Conservation (phyloP, 306 rosid genomes). For the Lathyrus aphaca region DNA sequence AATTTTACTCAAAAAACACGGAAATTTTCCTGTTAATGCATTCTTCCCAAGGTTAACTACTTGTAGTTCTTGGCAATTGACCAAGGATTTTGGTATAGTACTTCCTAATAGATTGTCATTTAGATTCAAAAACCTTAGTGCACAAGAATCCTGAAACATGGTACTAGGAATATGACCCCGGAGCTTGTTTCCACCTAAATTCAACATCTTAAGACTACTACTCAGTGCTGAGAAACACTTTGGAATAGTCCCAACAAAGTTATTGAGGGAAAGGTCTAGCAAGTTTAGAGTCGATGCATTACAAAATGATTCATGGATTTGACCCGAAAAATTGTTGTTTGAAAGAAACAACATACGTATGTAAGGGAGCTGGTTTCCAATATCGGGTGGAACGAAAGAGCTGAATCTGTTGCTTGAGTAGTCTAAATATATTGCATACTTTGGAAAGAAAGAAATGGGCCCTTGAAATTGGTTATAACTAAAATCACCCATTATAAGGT, state of each 20-base stretch:
- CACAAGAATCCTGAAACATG: conserved; percentile 17
- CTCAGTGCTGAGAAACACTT: conserved; percentile 6
- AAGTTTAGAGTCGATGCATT: conserved; percentile 19
- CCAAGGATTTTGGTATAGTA: no score
- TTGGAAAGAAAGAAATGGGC: no score
- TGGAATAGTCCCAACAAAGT: conserved; percentile 32
- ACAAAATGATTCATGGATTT: conserved; percentile 44
- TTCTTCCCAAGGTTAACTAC: no score
- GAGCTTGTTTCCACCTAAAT: conserved; percentile 34
- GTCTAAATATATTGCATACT: background rate
- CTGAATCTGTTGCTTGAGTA: conserved; percentile 24
- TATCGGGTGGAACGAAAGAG: background rate
- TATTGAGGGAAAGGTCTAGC: conserved; percentile 48
- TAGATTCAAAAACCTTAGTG: background rate
- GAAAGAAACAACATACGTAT: background rate
- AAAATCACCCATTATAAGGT: conserved; percentile 18
- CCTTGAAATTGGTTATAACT: conserved; percentile 46
- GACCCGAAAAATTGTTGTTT: conserved; percentile 23
- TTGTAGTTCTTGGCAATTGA: no score
- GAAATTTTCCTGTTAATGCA: background rate
- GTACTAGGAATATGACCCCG: background rate
- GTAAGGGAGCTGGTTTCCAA: conserved; percentile 21
- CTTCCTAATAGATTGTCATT: no score
- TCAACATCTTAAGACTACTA: conserved; percentile 4
- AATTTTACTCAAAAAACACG: conserved; percentile 24